These are phyloP conservation scores for Fusarium sp. DNA, from an alignment of 2,329 filamentous ascomycete genomes.

Conservation along the genomic window DNA sequence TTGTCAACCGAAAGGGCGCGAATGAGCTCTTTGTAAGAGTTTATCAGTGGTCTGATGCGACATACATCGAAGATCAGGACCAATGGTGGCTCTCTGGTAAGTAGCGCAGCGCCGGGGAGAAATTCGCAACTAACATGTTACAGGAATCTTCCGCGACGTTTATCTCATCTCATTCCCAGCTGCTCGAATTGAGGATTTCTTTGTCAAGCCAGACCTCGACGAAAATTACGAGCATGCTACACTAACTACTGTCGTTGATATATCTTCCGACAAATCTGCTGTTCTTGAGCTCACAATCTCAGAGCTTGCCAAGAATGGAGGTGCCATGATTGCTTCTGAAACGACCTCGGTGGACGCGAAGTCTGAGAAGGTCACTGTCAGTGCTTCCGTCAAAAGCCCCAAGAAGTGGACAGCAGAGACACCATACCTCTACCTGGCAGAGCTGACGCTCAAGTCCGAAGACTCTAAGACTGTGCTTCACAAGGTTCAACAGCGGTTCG, in stretches of 20 bases:
- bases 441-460: slow-evolving; percentile 64
- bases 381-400: slow-evolving; percentile 64
- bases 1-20: slow-evolving; percentile 55
- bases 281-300: slow-evolving; percentile 60
- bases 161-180: slow-evolving; percentile 69
- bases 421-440: slow-evolving; percentile 71
- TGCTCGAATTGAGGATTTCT: slow-evolving; percentile 68
- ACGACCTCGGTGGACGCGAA: slow-evolving; percentile 47
- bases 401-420: slow-evolving; percentile 77
- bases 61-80: slow-evolving; percentile 78
- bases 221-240: slow-evolving; percentile 63
- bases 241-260: slow-evolving; percentile 60
- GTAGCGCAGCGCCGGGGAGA: slow-evolving; percentile 25
- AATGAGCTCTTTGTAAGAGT: slow-evolving; percentile 75
- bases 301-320: slow-evolving; percentile 51
- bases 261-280: slow-evolving; percentile 53
- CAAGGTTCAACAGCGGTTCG: slow-evolving; percentile 66
- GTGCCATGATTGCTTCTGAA: slow-evolving; percentile 54
- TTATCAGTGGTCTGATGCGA: slow-evolving; percentile 77
- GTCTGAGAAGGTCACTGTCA: slow-evolving; percentile 56
- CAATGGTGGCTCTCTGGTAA: slow-evolving; percentile 77
- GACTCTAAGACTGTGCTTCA: slow-evolving; percentile 52
- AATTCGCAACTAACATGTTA: no score
- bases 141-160: slow-evolving; percentile 75
- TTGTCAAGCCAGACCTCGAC: slow-evolving; percentile 70